Evolutionary conservation across 352 stramenopile species (phyloP).

Genomic region (Stramenopiles sp.): DNA sequence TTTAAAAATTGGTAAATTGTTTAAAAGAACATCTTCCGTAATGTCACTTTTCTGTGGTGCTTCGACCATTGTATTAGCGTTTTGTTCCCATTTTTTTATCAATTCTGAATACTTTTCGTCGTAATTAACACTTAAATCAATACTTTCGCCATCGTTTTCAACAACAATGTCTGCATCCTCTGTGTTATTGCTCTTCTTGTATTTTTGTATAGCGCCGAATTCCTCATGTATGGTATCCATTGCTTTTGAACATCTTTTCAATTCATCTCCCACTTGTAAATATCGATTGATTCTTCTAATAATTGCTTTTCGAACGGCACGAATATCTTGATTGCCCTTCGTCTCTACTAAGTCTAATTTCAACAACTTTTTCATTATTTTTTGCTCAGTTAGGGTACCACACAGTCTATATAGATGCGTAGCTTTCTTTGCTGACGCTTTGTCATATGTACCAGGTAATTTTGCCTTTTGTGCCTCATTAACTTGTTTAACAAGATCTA

Average conservation of each 20-base stretch:
- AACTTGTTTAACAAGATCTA: background rate
- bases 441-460: background rate
- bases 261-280: background rate
- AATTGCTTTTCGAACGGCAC: background rate
- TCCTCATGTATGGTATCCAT: background rate
- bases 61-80: background rate
- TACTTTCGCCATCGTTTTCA: too few species aligned
- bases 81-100: background rate
- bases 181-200: background rate
- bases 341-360: background rate
- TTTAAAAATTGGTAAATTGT: conserved; percentile 1
- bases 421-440: background rate
- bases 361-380: conserved; percentile 5
- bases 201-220: background rate
- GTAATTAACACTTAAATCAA: too few species aligned
- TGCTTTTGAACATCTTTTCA: background rate
- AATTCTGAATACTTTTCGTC: background rate
- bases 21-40: background rate
- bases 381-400: background rate
- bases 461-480: background rate
- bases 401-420: background rate
- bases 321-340: background rate
- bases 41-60: background rate
- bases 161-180: background rate
- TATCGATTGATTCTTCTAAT: conserved; percentile 3